Conservation (phyloP, 2,329 filamentous ascomycete genomes). For the Claviceps purpurea region DNA sequence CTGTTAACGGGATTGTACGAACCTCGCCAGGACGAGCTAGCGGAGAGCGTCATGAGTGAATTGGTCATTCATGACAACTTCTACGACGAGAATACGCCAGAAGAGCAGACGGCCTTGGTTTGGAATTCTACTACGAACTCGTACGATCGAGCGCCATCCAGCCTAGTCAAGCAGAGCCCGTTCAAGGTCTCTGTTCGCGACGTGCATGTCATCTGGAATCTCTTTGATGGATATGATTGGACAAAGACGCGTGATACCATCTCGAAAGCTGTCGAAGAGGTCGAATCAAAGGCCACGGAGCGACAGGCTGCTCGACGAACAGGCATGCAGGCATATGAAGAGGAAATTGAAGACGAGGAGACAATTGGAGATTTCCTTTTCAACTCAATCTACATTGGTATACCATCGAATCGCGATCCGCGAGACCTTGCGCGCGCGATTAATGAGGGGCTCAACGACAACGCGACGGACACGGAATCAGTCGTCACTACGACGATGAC, state of each 20-base stretch:
- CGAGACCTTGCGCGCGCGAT: conserved; percentile 70
- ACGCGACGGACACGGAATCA: conserved; percentile 78
- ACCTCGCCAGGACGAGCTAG: conserved; percentile 13
- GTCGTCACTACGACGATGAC: conserved; percentile 64
- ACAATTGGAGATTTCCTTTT: conserved; percentile 93
- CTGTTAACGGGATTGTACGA: conserved; percentile 21
- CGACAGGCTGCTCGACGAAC: conserved; percentile 43
- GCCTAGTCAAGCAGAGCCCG: conserved; percentile 52
- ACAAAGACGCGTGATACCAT: conserved; percentile 74
- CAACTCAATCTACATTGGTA: conserved; percentile 96
- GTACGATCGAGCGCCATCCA: conserved; percentile 53
- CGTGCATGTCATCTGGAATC: conserved; percentile 90
- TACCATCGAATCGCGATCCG: conserved; percentile 76
- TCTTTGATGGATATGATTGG: conserved; percentile 98
- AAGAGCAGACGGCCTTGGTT: conserved; percentile 53
- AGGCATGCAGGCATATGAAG: conserved; percentile 46
- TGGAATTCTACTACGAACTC: conserved; percentile 71
- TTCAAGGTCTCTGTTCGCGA: conserved; percentile 69
- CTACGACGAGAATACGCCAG: conserved; percentile 50
- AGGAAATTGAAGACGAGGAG: conserved; percentile 67
- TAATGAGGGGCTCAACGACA: conserved; percentile 77
- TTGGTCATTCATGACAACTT: conserved; percentile 67
- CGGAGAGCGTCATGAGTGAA: conserved; percentile 41
- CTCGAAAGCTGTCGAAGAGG: conserved; percentile 72
- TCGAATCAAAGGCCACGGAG: conserved; percentile 72